Evolutionary conservation across 768 basidiomycete genomes (phyloP).

Genomic region (Tricholoma sp.): DNA sequence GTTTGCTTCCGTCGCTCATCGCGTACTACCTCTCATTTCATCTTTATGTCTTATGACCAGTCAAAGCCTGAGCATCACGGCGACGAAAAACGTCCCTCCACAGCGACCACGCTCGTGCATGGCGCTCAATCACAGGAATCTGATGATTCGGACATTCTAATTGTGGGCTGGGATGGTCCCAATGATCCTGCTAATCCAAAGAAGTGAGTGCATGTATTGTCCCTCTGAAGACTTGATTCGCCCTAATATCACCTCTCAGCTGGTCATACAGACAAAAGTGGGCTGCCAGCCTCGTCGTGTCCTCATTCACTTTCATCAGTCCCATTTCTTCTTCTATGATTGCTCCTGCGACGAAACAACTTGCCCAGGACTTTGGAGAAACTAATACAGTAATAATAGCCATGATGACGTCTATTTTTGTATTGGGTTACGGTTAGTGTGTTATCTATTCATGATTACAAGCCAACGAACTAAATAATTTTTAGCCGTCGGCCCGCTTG

Average conservation of each 20-base stretch:
- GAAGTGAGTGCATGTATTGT: conserved; percentile 33
- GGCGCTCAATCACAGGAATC: neutral
- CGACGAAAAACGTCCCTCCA: neutral
- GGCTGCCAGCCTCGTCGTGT: conserved; percentile 60
- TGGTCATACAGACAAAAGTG: conserved; percentile 59
- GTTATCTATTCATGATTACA: no score
- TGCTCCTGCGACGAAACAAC: conserved; percentile 52
- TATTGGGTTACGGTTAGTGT: conserved; percentile 55
- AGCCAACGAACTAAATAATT: neutral
- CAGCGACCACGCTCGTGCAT: neutral
- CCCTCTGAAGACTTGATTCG: neutral
- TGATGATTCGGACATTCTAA: conserved; percentile 9
- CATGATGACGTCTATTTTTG: conserved; percentile 52
- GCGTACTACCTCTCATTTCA: neutral
- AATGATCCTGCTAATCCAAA: conserved; percentile 55
- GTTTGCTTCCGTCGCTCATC: neutral
- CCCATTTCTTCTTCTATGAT: conserved; percentile 74
- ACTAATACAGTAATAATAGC: conserved; percentile 42
- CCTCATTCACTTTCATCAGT: conserved; percentile 62
- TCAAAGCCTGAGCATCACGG: neutral
- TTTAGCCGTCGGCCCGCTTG: conserved; percentile 50
- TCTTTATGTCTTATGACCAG: neutral
- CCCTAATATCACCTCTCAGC: conserved; percentile 22
- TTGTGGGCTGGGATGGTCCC: conserved; percentile 64
- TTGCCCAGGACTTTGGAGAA: conserved; percentile 52